These are phyloP conservation scores for Fusarium coffeatum DNA, from an alignment of 2,329 filamentous ascomycete genomes.

Conservation along the genomic window DNA sequence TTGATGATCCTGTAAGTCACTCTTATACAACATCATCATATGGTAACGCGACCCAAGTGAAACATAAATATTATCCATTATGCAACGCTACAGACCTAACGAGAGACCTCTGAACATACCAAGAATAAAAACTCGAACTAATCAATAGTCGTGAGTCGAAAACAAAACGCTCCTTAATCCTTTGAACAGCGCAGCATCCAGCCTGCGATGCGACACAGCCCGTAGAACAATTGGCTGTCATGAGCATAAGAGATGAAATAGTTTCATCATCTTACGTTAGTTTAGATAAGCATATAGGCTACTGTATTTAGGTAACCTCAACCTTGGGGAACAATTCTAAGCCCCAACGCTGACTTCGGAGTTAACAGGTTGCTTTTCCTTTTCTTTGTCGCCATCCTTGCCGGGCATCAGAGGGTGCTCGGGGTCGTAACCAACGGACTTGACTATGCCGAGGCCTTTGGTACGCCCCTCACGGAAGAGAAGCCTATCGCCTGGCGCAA, in stretches of 20 bases:
- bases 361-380: conserved; percentile 36
- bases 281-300: background rate
- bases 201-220: background rate
- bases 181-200: conserved; percentile 14
- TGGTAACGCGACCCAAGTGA: background rate
- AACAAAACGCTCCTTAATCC: conserved; percentile 25
- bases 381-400: conserved; percentile 34
- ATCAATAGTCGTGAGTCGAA: conserved; percentile 3
- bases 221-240: background rate
- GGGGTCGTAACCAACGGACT: conserved; percentile 87
- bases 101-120: conserved; percentile 25
- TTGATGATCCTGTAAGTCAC: background rate
- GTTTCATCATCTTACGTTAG: background rate
- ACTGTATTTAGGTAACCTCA: background rate
- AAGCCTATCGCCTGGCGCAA: conserved; percentile 87
- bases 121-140: background rate
- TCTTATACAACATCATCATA: background rate
- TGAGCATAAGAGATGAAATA: background rate
- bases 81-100: conserved; percentile 10
- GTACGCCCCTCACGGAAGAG: conserved; percentile 95
- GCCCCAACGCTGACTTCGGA: conserved; percentile 44
- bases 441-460: conserved; percentile 95
- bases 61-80: conserved; percentile 3
- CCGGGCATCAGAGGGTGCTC: conserved; percentile 55
- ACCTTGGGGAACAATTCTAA: background rate